Conservation (phyloP, 345 rosid species). For the Arabidopsis suecica region DNA sequence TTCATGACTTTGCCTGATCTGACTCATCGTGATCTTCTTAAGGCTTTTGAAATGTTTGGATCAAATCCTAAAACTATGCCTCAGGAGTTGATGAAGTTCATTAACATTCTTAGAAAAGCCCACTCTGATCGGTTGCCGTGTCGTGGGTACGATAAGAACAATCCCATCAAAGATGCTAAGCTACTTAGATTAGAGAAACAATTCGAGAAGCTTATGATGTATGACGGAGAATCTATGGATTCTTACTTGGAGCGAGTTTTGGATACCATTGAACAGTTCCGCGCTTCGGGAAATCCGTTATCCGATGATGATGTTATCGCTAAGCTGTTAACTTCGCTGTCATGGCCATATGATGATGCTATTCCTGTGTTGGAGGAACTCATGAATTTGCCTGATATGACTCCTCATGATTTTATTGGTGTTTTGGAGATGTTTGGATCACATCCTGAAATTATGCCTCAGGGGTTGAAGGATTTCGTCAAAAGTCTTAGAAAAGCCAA, state of each 20-base stretch:
- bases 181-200: conserved; percentile 20
- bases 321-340: conserved; percentile 13
- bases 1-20: conserved; percentile 12
- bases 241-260: neutral
- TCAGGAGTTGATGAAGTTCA: neutral
- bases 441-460: neutral
- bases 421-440: neutral
- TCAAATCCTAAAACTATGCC: neutral
- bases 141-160: too few relatives aligned
- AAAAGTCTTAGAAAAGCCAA: conserved; percentile 4
- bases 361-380: conserved; percentile 8
- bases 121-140: too few relatives aligned
- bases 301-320: neutral
- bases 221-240: conserved; percentile 6
- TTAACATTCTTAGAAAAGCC: too few relatives aligned
- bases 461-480: neutral
- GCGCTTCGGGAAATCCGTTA: neutral
- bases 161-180: neutral
- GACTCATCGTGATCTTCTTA: neutral
- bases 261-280: neutral
- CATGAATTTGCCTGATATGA: conserved; percentile 18
- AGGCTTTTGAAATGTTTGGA: neutral
- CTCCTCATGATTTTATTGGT: neutral
- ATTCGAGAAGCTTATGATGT: conserved; percentile 18
- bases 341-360: neutral